phyloP scores from a whole-genome alignment of 1,284 basidiomycete species.

The Melampsora larici-populina region DNA sequence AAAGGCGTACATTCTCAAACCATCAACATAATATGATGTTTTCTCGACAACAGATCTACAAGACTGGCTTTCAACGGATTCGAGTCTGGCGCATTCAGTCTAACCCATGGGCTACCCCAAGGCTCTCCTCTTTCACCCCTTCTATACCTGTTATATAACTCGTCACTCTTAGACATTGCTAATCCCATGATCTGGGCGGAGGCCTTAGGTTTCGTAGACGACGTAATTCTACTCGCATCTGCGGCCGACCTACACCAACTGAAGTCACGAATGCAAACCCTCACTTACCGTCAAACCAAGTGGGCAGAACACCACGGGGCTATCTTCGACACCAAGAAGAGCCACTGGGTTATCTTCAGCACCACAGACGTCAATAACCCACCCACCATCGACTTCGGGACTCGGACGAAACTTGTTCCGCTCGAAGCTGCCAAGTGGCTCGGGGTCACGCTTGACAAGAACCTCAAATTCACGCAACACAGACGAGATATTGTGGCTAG shows the following conservation, averaged over 20 bases:
- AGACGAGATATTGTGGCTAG: not conserved
- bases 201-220: not conserved
- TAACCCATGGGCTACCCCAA: too few relatives aligned
- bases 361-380: too few relatives aligned
- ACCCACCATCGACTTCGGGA: too few relatives aligned
- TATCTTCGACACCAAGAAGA: not conserved
- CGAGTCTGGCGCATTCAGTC: too few relatives aligned
- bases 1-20: too few relatives aligned
- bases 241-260: not conserved
- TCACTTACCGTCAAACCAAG: not conserved
- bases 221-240: not conserved
- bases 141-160: not conserved
- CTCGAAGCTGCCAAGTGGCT: conserved; percentile 8
- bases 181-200: not conserved
- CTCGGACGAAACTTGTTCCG: too few relatives aligned
- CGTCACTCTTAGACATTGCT: too few relatives aligned
- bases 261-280: not conserved
- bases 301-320: not conserved
- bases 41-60: too few relatives aligned
- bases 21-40: too few relatives aligned
- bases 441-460: conserved; percentile 1
- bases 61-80: too few relatives aligned
- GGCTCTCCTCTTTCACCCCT: not conserved
- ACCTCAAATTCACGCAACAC: conserved; percentile 15
- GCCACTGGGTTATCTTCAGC: not conserved